Conservation (phyloP, 1,284 basidiomycete species). For the Leccinum cinnamomeum region DNA sequence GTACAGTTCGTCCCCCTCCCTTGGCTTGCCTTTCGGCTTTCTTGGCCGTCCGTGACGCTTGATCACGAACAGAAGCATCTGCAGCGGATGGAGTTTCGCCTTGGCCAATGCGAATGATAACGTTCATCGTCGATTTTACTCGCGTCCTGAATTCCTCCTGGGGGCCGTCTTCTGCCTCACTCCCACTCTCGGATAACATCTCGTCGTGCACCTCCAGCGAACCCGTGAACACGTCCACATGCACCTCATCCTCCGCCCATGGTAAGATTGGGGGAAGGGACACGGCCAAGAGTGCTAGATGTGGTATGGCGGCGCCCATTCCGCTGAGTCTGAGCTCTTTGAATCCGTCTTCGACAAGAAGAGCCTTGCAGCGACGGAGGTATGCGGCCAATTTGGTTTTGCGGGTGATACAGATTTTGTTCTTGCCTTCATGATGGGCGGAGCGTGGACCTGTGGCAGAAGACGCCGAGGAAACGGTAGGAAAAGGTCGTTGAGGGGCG, state of each 20-base stretch:
- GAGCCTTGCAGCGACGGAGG: conserved; percentile 75
- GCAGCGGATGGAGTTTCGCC: conserved; percentile 42
- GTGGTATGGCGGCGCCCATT: conserved; percentile 87
- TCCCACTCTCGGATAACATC: conserved; percentile 71
- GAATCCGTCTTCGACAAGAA: conserved; percentile 80
- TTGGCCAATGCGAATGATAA: conserved; percentile 62
- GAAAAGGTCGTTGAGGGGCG: conserved; percentile 68
- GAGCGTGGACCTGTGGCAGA: conserved; percentile 80
- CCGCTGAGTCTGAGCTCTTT: conserved; percentile 77
- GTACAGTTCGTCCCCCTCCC: conserved; percentile 3
- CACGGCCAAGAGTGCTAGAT: conserved; percentile 68
- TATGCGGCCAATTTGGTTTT: conserved; percentile 75
- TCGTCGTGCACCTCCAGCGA: conserved; percentile 82
- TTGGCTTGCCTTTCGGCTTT: conserved; percentile 20
- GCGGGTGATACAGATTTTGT: conserved; percentile 80
- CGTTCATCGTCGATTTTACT: conserved; percentile 62
- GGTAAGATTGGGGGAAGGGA: conserved; percentile 78
- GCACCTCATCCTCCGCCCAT: conserved; percentile 62
- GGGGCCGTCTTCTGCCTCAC: conserved; percentile 37
- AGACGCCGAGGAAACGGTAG: conserved; percentile 72
- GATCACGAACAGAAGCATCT: conserved; percentile 10
- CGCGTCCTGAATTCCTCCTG: conserved; percentile 66
- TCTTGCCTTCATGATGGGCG: conserved; percentile 64
- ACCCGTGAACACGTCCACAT: conserved; percentile 68
- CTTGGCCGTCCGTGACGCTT: conserved; percentile 4